Conservation (phyloP, 1,284 basidiomycete genomes). For the Cryptococcus sp. region DNA sequence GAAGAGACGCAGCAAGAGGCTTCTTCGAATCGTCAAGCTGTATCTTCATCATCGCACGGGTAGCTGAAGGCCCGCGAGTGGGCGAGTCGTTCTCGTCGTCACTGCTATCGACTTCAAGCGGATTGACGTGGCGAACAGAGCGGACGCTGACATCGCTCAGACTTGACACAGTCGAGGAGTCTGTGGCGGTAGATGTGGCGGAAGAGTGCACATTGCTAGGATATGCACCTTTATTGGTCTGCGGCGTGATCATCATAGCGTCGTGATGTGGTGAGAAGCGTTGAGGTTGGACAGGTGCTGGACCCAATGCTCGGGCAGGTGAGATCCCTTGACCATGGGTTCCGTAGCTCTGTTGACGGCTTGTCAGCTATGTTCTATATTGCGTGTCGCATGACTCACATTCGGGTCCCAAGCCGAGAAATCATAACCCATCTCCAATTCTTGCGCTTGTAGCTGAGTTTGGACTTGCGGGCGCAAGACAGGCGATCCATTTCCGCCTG, state of each 20-base stretch:
- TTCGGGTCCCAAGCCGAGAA: slow-evolving; percentile 14
- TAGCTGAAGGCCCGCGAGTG: slow-evolving; percentile 29
- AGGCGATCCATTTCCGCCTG: slow-evolving; percentile 15
- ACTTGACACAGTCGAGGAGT: slow-evolving; percentile 17
- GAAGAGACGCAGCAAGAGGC: background rate
- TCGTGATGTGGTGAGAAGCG: slow-evolving; percentile 32
- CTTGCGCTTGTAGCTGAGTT: slow-evolving; percentile 9
- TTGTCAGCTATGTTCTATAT: slow-evolving; percentile 1
- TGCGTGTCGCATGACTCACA: slow-evolving; percentile 9
- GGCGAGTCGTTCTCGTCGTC: slow-evolving; percentile 48
- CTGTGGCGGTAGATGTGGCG: slow-evolving; percentile 24
- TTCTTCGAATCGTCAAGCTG: slow-evolving; percentile 23
- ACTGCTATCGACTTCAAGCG: slow-evolving; percentile 23
- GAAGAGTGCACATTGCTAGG: slow-evolving; percentile 26
- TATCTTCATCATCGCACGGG: slow-evolving; percentile 27
- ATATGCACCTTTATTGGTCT: slow-evolving; percentile 24
- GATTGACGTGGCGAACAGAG: slow-evolving; percentile 11
- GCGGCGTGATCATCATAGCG: slow-evolving; percentile 34
- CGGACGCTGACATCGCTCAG: slow-evolving; percentile 12
- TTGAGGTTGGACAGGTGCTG: slow-evolving; percentile 36
- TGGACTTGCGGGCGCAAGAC: slow-evolving; percentile 19
- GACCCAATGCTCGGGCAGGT: slow-evolving; percentile 47
- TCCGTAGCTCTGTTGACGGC: slow-evolving; percentile 6
- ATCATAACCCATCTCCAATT: slow-evolving; percentile 19
- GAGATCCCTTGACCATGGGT: slow-evolving; percentile 40